Evolutionary conservation across 2,329 filamentous ascomycete genomes (phyloP), one percentile per base, ranked within the genome.

Genomic region (Cladosporium phlei): DNA sequence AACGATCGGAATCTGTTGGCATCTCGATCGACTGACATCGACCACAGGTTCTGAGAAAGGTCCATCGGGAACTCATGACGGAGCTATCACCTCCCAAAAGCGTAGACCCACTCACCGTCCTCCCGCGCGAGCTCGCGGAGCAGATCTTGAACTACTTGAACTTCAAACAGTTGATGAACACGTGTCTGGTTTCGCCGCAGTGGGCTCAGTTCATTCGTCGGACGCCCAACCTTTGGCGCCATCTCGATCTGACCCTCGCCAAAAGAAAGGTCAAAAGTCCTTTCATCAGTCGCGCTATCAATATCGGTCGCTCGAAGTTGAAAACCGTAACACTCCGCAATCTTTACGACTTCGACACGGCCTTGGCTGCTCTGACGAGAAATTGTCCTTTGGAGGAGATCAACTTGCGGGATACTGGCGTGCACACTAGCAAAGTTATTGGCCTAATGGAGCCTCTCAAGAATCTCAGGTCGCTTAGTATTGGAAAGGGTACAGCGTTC

Each of bases 121-220:
- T 82, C 6, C 79, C 79, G 0, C 59, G 74, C 1, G 79, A 82
- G 55, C 57, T 82, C 19, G 72, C 72, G 4, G 66, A 71, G 27
- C 67, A 75, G 57, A 64, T 80, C 2, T 56, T 82, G n/a, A 62
- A 65, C 8, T 66, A 76, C 50, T 65, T 81, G n/a, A 62, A 66
- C 22, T 79, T 81, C 58, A 66, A 63, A 39, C 65, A 78, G 44
- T 52, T 40, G 17, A 73, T 73, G 11, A 66, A 59, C 30, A 71
- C 75, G 37, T 68, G 77, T 34, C 69, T 74, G 6, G 78, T 82
- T 2, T 80, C 73, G 28, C 76, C 71, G 59, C 63, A 66, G 38
- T 83, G 79, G 79, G 65, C 69, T 9, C 61, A 58, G n/a, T 73
- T 78, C 34, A 65, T 82, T 10, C 62, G 61, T 8, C 71, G 70